phyloP scores from a whole-genome alignment of 2,329 filamentous ascomycete species.

The Cladobotryum protrusum region DNA sequence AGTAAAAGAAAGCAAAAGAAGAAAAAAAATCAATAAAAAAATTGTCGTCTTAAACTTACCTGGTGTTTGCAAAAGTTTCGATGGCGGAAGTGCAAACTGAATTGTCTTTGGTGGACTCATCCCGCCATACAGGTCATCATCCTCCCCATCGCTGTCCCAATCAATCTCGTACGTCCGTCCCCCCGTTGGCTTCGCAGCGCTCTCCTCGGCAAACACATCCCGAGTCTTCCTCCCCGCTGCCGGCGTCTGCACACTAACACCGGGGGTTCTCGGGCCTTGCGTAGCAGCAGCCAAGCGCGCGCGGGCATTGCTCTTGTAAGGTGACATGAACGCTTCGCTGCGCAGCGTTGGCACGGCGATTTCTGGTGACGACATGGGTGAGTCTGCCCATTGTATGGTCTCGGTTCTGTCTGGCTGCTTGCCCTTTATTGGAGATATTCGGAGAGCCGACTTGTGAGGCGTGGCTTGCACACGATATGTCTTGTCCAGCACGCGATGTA shows the following conservation, averaged over 20 bases:
- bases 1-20: conserved; percentile 5
- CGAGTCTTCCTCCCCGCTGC: conserved; percentile 40
- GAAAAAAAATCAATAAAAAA: background rate
- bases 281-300: conserved; percentile 37
- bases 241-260: conserved; percentile 80
- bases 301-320: conserved; percentile 45
- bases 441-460: conserved; percentile 56
- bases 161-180: conserved; percentile 49
- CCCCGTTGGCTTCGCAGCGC: conserved; percentile 15
- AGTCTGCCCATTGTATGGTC: conserved; percentile 43
- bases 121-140: conserved; percentile 56
- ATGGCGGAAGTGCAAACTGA: conserved; percentile 73
- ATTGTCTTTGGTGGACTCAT: conserved; percentile 93
- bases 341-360: conserved; percentile 76
- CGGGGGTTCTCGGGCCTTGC: conserved; percentile 62
- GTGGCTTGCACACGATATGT: conserved; percentile 93
- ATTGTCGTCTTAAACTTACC: conserved; percentile 40
- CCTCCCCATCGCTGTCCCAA: conserved; percentile 72
- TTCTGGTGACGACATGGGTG: conserved; percentile 67
- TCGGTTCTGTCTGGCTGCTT: conserved; percentile 16
- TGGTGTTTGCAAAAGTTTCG: conserved; percentile 72
- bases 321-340: conserved; percentile 78
- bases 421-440: conserved; percentile 41
- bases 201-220: conserved; percentile 40
- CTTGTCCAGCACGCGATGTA: conserved; percentile 91